These are phyloP conservation scores for Cordyceps fumosorosea DNA, from an alignment of 2,329 filamentous ascomycete species.

Conservation along the genomic window DNA sequence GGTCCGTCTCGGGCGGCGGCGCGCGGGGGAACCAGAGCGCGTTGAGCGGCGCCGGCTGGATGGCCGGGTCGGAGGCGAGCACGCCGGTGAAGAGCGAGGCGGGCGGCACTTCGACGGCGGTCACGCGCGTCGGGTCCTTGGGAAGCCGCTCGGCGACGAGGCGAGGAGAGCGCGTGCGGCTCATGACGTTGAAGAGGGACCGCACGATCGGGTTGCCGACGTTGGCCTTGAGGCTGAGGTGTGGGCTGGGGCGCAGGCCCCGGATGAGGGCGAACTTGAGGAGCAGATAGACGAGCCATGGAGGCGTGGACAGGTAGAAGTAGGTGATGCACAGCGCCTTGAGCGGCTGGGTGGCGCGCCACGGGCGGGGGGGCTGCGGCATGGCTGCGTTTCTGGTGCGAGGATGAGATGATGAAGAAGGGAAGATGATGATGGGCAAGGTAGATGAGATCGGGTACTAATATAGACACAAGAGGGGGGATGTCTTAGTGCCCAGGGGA, in stretches of 20 bases:
- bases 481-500: too few species aligned
- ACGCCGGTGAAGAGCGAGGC: not conserved
- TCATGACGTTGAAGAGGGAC: not conserved
- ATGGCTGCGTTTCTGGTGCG: not conserved
- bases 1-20: not conserved
- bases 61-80: not conserved
- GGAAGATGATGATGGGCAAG: not conserved
- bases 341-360: constrained; percentile 10
- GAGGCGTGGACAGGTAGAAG: constrained; percentile 1
- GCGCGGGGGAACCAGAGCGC: constrained; percentile 11
- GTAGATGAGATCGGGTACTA: not conserved
- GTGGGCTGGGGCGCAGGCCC: not conserved
- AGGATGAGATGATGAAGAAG: not conserved
- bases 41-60: not conserved
- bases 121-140: not conserved
- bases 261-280: not conserved
- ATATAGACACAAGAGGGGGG: too few species aligned
- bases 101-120: not conserved
- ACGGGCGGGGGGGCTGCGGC: not conserved
- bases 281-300: constrained; percentile 1
- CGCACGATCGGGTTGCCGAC: not conserved
- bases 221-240: not conserved
- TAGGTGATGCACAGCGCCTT: constrained; percentile 10
- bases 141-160: not conserved
- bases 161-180: not conserved